phyloP scores from a whole-genome alignment of 331 rosid genomes.

The Arachis monticola region DNA sequence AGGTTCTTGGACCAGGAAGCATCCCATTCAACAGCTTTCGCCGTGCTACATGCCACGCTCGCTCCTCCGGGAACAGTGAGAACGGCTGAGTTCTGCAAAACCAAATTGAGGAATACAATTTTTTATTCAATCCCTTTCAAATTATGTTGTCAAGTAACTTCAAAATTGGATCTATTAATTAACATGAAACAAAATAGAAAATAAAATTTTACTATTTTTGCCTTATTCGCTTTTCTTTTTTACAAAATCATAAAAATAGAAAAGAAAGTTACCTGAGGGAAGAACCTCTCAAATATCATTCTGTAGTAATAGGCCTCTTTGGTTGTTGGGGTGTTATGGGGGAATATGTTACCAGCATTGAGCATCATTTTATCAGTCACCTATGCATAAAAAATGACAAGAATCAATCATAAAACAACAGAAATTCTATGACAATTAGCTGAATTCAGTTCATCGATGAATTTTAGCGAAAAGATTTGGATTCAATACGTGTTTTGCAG shows the following conservation, averaged over 20 bases:
- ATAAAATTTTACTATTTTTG: no score
- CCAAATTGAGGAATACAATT: slow-evolving; percentile 23
- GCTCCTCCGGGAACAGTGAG: slow-evolving; percentile 93
- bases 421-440: neutral
- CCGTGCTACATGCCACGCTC: slow-evolving; percentile 94
- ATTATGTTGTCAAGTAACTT: neutral
- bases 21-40: slow-evolving; percentile 95
- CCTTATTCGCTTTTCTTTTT: no score
- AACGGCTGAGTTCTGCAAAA: slow-evolving; percentile 80
- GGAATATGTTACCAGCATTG: slow-evolving; percentile 80
- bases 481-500: slow-evolving; percentile 73
- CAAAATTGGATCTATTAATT: neutral
- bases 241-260: no score
- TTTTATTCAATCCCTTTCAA: neutral
- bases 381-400: slow-evolving; percentile 44
- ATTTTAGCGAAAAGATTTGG: neutral
- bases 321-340: slow-evolving; percentile 86
- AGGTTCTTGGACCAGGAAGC: slow-evolving; percentile 84
- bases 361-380: slow-evolving; percentile 87
- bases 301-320: slow-evolving; percentile 94
- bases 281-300: slow-evolving; percentile 92
- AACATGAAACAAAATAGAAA: neutral
- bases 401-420: slow-evolving; percentile 27
- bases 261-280: slow-evolving; percentile 70
- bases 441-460: slow-evolving; percentile 8